Conservation (phyloP, 1,139 yeast genomes). For the Saccharomyces hybrid region DNA sequence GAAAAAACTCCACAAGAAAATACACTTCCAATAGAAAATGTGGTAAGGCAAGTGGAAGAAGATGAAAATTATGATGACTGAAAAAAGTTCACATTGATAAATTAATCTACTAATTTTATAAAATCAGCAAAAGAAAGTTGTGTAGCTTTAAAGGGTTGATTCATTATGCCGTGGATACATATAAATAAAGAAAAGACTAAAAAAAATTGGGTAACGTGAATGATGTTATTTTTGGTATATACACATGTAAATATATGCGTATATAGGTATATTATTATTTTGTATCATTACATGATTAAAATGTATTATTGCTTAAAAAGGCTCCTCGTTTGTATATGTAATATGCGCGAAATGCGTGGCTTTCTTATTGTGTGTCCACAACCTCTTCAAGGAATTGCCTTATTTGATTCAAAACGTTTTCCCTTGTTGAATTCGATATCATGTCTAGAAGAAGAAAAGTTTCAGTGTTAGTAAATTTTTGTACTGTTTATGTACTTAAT, state of each 20-base stretch:
- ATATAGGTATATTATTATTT: slow-evolving; percentile 1
- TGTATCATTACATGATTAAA: slow-evolving; percentile 1
- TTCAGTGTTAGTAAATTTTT: slow-evolving; percentile 4
- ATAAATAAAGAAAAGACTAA: neutral
- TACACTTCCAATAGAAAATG: slow-evolving; percentile 43
- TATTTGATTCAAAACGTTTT: slow-evolving; percentile 52
- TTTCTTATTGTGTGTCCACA: slow-evolving; percentile 27
- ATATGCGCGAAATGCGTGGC: neutral
- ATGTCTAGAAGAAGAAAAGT: slow-evolving; percentile 30
- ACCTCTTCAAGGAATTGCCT: slow-evolving; percentile 51
- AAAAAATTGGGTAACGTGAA: neutral
- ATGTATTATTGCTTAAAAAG: neutral
- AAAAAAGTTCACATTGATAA: slow-evolving; percentile 24
- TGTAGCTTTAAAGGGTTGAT: neutral
- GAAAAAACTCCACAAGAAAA: slow-evolving; percentile 10
- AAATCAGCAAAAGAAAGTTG: neutral
- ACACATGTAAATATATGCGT: neutral
- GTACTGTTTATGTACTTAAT: neutral
- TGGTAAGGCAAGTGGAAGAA: slow-evolving; percentile 70
- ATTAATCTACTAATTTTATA: neutral
- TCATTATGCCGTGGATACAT: neutral
- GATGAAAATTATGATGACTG: slow-evolving; percentile 79
- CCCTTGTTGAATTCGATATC: slow-evolving; percentile 61
- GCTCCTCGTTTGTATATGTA: neutral
- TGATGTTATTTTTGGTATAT: neutral